phyloP scores from a whole-genome alignment of 768 basidiomycete species.

The Russula brevipes region DNA sequence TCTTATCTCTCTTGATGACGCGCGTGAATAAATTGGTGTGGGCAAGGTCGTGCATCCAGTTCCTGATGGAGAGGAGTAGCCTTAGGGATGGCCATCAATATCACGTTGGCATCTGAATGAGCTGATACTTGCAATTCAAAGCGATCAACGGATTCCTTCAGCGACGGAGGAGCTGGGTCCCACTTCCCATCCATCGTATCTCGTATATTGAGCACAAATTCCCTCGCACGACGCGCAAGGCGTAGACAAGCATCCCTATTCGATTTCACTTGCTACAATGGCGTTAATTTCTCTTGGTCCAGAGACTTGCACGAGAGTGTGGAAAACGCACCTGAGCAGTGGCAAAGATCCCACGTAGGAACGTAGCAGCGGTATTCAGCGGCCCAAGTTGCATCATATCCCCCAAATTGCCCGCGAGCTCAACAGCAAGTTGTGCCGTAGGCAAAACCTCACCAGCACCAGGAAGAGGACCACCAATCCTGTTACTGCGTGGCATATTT shows the following conservation, averaged over 20 bases:
- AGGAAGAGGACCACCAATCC: neutral
- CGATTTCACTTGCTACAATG: slow-evolving; percentile 6
- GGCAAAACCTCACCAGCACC: slow-evolving; percentile 1
- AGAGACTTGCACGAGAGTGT: neutral
- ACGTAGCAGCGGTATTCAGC: neutral
- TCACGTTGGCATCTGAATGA: neutral
- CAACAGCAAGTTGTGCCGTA: neutral
- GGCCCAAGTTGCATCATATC: slow-evolving; percentile 7
- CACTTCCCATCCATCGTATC: neutral
- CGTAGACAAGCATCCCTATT: slow-evolving; percentile 9
- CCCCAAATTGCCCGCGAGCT: slow-evolving; percentile 9
- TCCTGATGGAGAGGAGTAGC: slow-evolving; percentile 8
- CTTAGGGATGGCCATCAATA: neutral
- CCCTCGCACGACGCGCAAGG: slow-evolving; percentile 7
- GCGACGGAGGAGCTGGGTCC: slow-evolving; percentile 5
- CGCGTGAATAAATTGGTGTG: slow-evolving; percentile 3
- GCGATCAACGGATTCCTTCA: slow-evolving; percentile 6
- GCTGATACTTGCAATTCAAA: slow-evolving; percentile 6
- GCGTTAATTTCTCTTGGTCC: neutral
- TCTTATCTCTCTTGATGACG: slow-evolving; percentile 1
- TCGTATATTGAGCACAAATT: slow-evolving; percentile 7
- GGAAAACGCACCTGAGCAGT: neutral
- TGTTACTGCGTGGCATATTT: neutral
- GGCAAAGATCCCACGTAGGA: neutral
- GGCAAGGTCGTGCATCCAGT: slow-evolving; percentile 15